phyloP scores from a whole-genome alignment of 1,284 basidiomycete species.

The Malassezia japonica region DNA sequence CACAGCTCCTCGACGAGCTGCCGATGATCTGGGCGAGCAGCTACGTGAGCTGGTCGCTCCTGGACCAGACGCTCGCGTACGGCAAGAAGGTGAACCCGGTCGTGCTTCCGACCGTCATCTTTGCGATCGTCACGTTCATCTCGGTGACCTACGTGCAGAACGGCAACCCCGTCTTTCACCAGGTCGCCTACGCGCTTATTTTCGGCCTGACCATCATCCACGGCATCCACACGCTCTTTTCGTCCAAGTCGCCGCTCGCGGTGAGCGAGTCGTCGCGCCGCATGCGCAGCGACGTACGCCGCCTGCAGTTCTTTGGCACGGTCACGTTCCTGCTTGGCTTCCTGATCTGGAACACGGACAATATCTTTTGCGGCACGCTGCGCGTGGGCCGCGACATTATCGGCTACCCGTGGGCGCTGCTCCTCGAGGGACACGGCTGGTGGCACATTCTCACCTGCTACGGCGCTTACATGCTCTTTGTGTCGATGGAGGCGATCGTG shows the following conservation, averaged over 20 bases:
- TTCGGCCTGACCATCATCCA: constrained; percentile 43
- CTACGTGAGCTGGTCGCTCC: constrained; percentile 31
- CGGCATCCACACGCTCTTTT: constrained; percentile 37
- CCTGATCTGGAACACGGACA: constrained; percentile 54
- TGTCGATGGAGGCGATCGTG: constrained; percentile 25
- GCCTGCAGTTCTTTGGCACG: constrained; percentile 18
- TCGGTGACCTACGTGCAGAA: constrained; percentile 49
- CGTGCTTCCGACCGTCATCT: constrained; percentile 20
- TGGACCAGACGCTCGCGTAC: constrained; percentile 26
- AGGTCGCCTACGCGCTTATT: constrained; percentile 52
- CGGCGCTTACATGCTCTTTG: constrained; percentile 51
- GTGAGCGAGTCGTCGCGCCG: constrained; percentile 8
- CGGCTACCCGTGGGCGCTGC: constrained; percentile 29
- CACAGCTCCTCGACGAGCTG: constrained; percentile 45
- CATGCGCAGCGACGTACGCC: constrained; percentile 15
- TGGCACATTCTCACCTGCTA: constrained; percentile 54
- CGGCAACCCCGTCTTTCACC: constrained; percentile 54
- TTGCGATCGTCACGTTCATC: constrained; percentile 24
- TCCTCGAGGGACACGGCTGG: constrained; percentile 47
- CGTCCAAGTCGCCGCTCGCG: constrained; percentile 18
- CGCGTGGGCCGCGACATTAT: constrained; percentile 21
- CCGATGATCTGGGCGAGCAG: constrained; percentile 46
- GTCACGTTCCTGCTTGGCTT: constrained; percentile 50
- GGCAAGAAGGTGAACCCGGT: constrained; percentile 8
- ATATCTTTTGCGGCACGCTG: constrained; percentile 51